Evolutionary conservation across 441 rosid species (phyloP), one percentile per base, ranked within the genome.

Genomic region (Mallotus repandus): DNA sequence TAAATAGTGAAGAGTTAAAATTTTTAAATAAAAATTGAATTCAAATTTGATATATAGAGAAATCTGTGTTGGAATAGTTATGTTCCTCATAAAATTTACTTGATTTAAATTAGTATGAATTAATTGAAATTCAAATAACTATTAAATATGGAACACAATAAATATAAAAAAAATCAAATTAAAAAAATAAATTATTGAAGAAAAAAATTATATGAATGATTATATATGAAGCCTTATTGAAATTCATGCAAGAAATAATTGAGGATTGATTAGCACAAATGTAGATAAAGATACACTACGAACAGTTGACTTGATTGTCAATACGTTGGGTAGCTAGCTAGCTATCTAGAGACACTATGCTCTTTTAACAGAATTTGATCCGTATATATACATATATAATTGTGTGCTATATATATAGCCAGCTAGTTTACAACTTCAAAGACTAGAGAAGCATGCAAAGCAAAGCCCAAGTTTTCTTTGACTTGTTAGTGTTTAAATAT

Each of bases 241-340:
- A 55, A 61, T 65, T 25, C 60, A 58, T 66, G 49, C 50, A 50
- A 21, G 1, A 62, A 50, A 43, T 43, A 64, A 63, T 46, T 21
- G 21, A 64, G 45, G 16, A n/a, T 18, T n/a, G 21, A 66, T 6
- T 10, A 25, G 45, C 52, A 49, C 32, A 66, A 22, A 66, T 22
- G 11, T 41, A 76, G 46, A 55, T 53, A 58, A 54, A 70, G 55
- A 74, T 38, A 70, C 43, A 66, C 74, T 35, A 56, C 35, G 22
- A 11, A 19, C 19, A 41, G 81, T 82, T 82, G 88, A 84, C 83
- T 82, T 81, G 48, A 52, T 15, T 69, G 76, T 63, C 81, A 77
- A 59, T 57, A 16, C 1, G 38, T 57, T 63, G 32, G 62, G 18
- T 25, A 61, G 38, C 14, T 10, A 13, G 35, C 7, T 5, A 11